These are phyloP conservation scores for Globisporangium radiosum DNA, from an alignment of 352 stramenopile genomes.

Conservation along the genomic window DNA sequence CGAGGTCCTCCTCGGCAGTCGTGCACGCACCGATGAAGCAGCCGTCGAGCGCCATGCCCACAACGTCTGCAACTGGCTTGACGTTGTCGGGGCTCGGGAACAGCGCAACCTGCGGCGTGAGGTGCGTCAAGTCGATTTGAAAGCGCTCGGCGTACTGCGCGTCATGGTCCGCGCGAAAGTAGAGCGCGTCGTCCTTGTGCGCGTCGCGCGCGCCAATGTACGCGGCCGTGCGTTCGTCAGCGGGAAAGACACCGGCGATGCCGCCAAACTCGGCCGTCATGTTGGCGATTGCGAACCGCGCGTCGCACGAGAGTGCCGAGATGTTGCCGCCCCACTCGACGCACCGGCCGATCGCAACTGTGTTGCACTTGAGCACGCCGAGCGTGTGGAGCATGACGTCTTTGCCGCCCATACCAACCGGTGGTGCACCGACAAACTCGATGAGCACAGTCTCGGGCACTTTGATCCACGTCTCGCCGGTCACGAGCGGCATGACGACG, in stretches of 20 bases:
- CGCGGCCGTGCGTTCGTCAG: constrained; percentile 64
- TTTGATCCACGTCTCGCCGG: constrained; percentile 85
- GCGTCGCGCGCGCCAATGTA: constrained; percentile 70
- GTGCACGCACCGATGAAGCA: constrained; percentile 85
- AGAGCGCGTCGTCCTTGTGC: constrained; percentile 76
- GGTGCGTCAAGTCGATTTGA: constrained; percentile 61
- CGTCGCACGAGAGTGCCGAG: constrained; percentile 64
- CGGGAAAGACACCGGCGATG: constrained; percentile 79
- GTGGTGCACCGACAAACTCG: constrained; percentile 64
- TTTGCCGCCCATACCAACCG: constrained; percentile 75
- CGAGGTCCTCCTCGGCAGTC: constrained; percentile 74
- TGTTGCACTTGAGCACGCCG: constrained; percentile 83
- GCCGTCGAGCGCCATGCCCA: constrained; percentile 73
- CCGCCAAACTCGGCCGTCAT: constrained; percentile 84
- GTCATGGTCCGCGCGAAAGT: constrained; percentile 74
- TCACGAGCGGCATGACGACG: constrained; percentile 82
- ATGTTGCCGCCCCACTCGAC: constrained; percentile 84
- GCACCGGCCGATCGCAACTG: constrained; percentile 66
- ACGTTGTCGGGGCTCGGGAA: constrained; percentile 82
- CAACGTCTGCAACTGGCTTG: constrained; percentile 55
- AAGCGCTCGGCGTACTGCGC: constrained; percentile 69
- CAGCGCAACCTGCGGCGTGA: constrained; percentile 69
- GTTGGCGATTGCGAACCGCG: constrained; percentile 80
- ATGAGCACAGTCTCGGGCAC: constrained; percentile 84
- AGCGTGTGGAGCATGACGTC: constrained; percentile 86